Percentiles rank a stretch among this genome's conserved stretches.
phyloP scores from a whole-genome alignment of 768 basidiomycete species.

The Amanita jacksonii region DNA sequence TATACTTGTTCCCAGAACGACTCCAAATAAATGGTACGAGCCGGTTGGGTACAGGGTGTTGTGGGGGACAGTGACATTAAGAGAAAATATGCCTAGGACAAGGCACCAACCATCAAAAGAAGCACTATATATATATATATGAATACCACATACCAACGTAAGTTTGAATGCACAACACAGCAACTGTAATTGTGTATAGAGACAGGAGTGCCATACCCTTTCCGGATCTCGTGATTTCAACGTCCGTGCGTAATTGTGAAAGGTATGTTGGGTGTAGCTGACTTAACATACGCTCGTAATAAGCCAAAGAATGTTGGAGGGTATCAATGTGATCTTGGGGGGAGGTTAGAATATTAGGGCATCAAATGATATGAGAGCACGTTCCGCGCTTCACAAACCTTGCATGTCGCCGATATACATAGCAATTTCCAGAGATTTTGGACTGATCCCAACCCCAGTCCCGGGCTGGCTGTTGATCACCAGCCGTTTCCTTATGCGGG shows the following conservation, averaged over 20 bases:
- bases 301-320: conserved; percentile 71
- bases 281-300: conserved; percentile 84
- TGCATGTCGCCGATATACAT: conserved; percentile 91
- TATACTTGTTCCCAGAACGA: conserved; percentile 38
- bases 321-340: conserved; percentile 78
- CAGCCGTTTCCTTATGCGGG: conserved; percentile 70
- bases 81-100: conserved; percentile 49
- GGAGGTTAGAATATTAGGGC: conserved; percentile 8
- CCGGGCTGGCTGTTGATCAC: conserved; percentile 28
- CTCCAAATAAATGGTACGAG: conserved; percentile 44
- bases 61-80: conserved; percentile 58
- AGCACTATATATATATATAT: conserved; percentile 1
- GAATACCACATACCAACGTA: conserved; percentile 36
- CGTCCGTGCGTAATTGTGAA: conserved; percentile 58
- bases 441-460: conserved; percentile 26
- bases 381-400: conserved; percentile 55
- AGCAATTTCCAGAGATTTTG: conserved; percentile 58
- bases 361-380: not conserved
- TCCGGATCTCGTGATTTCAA: conserved; percentile 47
- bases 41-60: conserved; percentile 30
- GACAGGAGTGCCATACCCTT: conserved; percentile 59
- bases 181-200: conserved; percentile 59
- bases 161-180: conserved; percentile 55
- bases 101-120: not conserved
- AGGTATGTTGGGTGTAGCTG: conserved; percentile 85